Conservation (phyloP, 106 monocot genomes). For the Dendrobium chrysotoxum region DNA sequence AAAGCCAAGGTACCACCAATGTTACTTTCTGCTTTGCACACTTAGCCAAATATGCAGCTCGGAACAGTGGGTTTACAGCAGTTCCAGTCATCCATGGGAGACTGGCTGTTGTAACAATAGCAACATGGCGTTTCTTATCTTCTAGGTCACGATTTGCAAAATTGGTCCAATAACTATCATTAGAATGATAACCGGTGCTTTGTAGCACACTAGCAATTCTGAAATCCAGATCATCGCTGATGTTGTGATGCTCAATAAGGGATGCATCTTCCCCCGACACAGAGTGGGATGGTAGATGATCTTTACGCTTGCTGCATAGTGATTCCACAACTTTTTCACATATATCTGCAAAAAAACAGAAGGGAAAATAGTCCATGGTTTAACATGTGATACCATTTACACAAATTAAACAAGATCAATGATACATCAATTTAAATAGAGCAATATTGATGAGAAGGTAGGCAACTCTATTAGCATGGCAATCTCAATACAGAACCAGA, state of each 20-base stretch:
- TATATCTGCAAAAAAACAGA: constrained; percentile 37
- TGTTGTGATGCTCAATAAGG: constrained; percentile 32
- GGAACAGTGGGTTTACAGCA: constrained; percentile 92
- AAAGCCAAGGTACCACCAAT: constrained; percentile 92
- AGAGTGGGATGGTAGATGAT: constrained; percentile 28
- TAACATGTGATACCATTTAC: not conserved
- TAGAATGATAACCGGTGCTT: constrained; percentile 76
- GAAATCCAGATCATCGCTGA: constrained; percentile 71
- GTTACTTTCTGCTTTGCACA: constrained; percentile 83
- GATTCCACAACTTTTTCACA: constrained; percentile 78
- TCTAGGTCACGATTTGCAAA: constrained; percentile 18
- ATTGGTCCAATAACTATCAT: constrained; percentile 47
- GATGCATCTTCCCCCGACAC: constrained; percentile 24
- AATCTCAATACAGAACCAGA: not conserved
- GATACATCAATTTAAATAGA: not conserved
- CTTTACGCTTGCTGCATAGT: constrained; percentile 52
- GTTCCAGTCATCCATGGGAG: constrained; percentile 99
- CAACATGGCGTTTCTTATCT: constrained; percentile 68
- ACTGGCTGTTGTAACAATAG: constrained; percentile 95
- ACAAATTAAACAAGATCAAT: not conserved
- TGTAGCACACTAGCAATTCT: constrained; percentile 73
- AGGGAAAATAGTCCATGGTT: not conserved
- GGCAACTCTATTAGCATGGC: not conserved
- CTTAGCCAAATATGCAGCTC: constrained; percentile 86
- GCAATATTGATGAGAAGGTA: not conserved